These are phyloP conservation scores for Inga oerstediana DNA, from an alignment of 306 rosid species.

Conservation along the genomic window DNA sequence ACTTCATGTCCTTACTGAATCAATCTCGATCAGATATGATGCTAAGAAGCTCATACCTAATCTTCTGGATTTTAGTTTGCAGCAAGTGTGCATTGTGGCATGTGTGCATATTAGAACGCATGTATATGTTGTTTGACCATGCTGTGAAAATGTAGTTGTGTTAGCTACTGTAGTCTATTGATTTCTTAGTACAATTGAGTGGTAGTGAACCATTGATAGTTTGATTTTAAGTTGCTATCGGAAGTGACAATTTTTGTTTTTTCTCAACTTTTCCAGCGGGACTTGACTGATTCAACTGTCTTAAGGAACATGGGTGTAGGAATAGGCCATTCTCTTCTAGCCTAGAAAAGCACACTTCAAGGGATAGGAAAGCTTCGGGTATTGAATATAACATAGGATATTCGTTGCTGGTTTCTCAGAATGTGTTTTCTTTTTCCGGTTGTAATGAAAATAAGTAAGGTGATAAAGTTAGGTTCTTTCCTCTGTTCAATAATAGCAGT, in stretches of 20 bases:
- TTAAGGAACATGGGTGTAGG: no score
- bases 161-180: no score
- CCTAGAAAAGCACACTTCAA: constrained; percentile 81
- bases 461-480: constrained; percentile 15
- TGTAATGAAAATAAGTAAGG: not conserved
- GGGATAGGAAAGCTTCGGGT: constrained; percentile 92
- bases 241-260: no score
- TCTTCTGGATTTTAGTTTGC: constrained; percentile 15
- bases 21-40: constrained; percentile 25
- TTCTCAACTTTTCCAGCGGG: no score
- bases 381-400: constrained; percentile 14
- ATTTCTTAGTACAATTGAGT: no score
- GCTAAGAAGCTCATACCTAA: not conserved
- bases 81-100: not conserved
- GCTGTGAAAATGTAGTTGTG: no score
- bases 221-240: no score
- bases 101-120: not conserved
- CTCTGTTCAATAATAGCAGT: constrained; percentile 14
- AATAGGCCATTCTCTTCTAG: constrained; percentile 72
- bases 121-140: not conserved
- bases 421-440: not conserved
- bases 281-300: no score
- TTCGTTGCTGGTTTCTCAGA: not conserved
- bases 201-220: no score
- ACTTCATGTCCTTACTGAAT: not conserved